Base-by-base conservation (phyloP, 768 basidiomycete genomes). In the Mycena pura region DNA sequence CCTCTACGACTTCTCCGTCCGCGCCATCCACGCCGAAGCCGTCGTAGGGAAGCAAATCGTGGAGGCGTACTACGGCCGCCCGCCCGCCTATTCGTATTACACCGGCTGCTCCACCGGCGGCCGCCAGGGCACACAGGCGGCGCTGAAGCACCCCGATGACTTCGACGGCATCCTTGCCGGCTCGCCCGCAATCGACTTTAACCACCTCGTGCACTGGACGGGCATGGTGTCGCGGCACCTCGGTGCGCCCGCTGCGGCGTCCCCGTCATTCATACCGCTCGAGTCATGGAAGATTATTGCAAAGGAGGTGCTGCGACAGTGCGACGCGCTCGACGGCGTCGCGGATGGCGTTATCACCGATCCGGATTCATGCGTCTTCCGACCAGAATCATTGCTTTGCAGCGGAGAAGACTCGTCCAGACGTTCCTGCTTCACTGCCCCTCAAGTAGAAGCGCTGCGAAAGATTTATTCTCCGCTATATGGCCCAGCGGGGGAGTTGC, bases 151-250 rank as follows among this genome's bases (percentile, higher is more conserved):
- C 41, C 70, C 72, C 1, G 70, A 68, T 1, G 70, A 73, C 50
- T 73, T 71, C 45, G 68, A 71, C 45, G 71, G 69, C 21, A 61
- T 71, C 36, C 57, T 73, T 19, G 68, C 67, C 21, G 72, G 72
- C 5, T 49, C 69, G 15, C 72, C 72, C 10, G 69, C 69, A 1
- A 62, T 27, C 8, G 52, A 64, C 22, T 58, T 45, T 21, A 58
- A 48, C 21, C 38, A 50, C 14, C 59, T 65, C 27, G n/a, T 54
- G 6, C 44, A 52, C 28, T 61, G 46, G 63, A 44, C 17, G 6
- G 59, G 40, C 9, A 55, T 60, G 51, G 13, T 48, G 31, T 29
- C 43, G 9, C 51, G 36, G 19, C 38, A 43, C 11, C 22, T 64
- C 14, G 67, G 65, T 39, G 49, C 62, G 24, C 49, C 61, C 21